phyloP scores from a whole-genome alignment of 805 yeast genomes.

The Candida ficus region DNA sequence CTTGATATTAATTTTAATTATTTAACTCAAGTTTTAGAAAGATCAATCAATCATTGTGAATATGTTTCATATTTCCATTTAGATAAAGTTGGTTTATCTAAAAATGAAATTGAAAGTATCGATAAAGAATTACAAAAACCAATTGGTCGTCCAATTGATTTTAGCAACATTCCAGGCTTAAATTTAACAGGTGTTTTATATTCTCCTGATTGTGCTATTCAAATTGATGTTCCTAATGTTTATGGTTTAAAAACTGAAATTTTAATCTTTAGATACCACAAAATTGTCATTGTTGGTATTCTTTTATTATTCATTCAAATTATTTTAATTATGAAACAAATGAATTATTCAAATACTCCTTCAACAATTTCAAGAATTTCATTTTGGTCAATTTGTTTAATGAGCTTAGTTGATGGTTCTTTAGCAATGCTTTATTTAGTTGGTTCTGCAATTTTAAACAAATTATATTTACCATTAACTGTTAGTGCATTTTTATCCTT shows the following conservation, averaged over 20 bases:
- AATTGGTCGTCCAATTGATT: constrained; percentile 67
- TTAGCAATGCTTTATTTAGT: constrained; percentile 58
- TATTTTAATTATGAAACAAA: constrained; percentile 46
- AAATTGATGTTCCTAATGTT: constrained; percentile 34
- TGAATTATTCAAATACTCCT: constrained; percentile 70
- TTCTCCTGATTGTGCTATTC: constrained; percentile 85
- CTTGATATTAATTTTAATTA: constrained; percentile 21
- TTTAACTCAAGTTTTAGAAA: constrained; percentile 25
- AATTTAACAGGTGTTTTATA: constrained; percentile 57
- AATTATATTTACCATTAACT: constrained; percentile 60
- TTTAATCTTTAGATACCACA: constrained; percentile 21
- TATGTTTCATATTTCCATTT: constrained; percentile 63
- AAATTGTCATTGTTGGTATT: constrained; percentile 15
- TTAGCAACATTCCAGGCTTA: constrained; percentile 47
- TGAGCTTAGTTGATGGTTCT: constrained; percentile 66
- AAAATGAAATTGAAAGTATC: constrained; percentile 49
- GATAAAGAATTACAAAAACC: constrained; percentile 74
- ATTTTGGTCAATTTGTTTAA: constrained; percentile 58
- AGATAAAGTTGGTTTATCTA: constrained; percentile 50
- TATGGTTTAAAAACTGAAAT: constrained; percentile 59
- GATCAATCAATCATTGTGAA: constrained; percentile 54
- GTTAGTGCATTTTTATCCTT: constrained; percentile 67
- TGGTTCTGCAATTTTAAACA: constrained; percentile 48
- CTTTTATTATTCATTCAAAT: constrained; percentile 25
- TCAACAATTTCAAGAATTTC: constrained; percentile 73